These are phyloP conservation scores for Globisporangium echinulatum DNA, from an alignment of 352 stramenopile genomes.

Conservation along the genomic window DNA sequence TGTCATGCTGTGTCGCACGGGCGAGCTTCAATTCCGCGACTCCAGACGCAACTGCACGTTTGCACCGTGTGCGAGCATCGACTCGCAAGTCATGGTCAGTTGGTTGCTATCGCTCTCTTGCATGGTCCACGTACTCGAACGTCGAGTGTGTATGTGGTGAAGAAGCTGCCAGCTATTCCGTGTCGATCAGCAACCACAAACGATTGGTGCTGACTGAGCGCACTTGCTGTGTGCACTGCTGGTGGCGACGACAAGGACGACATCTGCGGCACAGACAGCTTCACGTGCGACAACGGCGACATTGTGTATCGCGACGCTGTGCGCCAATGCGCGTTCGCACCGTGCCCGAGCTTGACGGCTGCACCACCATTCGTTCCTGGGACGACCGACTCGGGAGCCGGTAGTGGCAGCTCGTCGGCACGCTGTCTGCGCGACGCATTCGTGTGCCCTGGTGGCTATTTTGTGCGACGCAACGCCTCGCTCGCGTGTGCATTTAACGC, in stretches of 20 bases:
- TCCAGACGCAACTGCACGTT: constrained; percentile 1
- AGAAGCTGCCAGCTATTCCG: background rate
- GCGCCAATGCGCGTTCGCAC: constrained; percentile 1
- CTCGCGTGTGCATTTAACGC: constrained; percentile 4
- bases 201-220: too few species aligned
- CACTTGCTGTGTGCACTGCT: background rate
- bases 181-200: background rate
- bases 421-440: constrained; percentile 6
- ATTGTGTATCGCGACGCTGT: constrained; percentile 7
- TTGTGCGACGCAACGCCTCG: constrained; percentile 7
- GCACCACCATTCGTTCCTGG: background rate
- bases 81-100: constrained; percentile 4
- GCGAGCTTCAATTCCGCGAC: constrained; percentile 5
- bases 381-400: background rate
- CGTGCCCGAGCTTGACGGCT: background rate
- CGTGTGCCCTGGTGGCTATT: constrained; percentile 6
- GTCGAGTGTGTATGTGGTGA: too few species aligned
- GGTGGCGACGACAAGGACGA: background rate
- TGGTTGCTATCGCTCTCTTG: background rate
- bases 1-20: background rate
- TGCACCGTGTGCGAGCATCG: background rate
- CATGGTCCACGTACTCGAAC: background rate
- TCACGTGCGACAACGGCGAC: constrained; percentile 8
- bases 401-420: background rate
- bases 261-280: constrained; percentile 1